Evolutionary conservation across 1,139 yeast species (phyloP), one percentile per base, ranked within the genome.

Genomic region (Blastobotrys ciferrii): DNA sequence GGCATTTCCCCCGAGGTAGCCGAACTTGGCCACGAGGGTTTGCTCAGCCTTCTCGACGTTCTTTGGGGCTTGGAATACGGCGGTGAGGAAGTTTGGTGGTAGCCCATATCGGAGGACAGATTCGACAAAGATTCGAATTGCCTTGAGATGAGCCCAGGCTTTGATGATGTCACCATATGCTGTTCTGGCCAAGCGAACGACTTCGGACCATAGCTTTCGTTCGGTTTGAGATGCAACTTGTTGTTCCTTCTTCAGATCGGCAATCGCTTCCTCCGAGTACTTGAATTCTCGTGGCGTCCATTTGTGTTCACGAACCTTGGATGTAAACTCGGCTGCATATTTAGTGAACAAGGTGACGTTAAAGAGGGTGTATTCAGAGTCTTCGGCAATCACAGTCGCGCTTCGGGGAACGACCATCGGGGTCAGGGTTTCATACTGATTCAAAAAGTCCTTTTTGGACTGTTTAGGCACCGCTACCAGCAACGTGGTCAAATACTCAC

Each of bases 241-340:
- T 60, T 81, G 84, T 66, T 91, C 97, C 66, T 83, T 78, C 65
- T 86, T 80, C 73, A 87, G 73, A 58, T 80, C 78, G 59, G 81
- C 82, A 53, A 88, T 78, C 31, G 76, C 69, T 55, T 84, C 91
- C 60, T 87, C 96, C 14, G 92, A 84, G 69, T 88, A 89, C 52
- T 82, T 81, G 64, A 89, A 89, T 60, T 94, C 98, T 64, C 99
- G 82, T 46, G 97, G 97, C 53, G 86, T 82, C 84, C 91, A 92
- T 70, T 87, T 87, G 58, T 75, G 77, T 61, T 94, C 98, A 66
- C 98, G 81, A 40, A 88, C 78, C 48, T 81, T 81, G 55, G 76
- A 73, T 46, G 78, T 72, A 59, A 87, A 92, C 50, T 85, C 89
- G 31, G 78, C 75, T 41, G 79, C 81, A 61, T 72, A 84, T 69